Conservation (phyloP, 116 monocot species). For the Dioscorea cayenensis region DNA sequence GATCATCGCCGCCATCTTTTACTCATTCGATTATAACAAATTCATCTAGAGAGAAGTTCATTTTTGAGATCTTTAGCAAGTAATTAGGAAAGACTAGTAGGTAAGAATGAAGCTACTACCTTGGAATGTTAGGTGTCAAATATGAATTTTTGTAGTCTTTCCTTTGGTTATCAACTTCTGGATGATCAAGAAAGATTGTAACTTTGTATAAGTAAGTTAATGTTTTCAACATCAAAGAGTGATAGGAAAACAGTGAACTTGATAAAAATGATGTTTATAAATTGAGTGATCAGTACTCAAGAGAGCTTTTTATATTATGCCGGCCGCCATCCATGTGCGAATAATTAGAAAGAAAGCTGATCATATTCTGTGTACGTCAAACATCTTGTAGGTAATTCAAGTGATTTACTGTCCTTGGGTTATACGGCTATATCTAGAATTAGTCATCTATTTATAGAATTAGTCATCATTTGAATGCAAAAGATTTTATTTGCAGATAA, state of each 20-base stretch:
- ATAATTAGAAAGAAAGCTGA: not conserved
- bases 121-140: not conserved
- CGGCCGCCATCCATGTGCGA: not conserved
- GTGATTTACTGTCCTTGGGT: too few species aligned
- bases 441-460: too few species aligned
- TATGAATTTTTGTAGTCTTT: not conserved
- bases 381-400: too few species aligned
- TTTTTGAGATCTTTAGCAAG: not conserved
- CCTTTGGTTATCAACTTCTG: not conserved
- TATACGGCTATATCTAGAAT: too few species aligned
- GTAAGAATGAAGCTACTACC: not conserved
- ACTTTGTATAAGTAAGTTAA: not conserved
- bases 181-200: not conserved
- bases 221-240: not conserved
- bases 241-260: not conserved
- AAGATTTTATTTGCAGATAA: too few species aligned
- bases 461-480: too few species aligned
- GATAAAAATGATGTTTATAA: not conserved
- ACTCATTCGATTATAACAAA: not conserved
- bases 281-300: not conserved
- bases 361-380: too few species aligned
- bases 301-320: not conserved
- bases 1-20: not conserved
- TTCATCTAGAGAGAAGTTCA: not conserved
- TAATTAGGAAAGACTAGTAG: not conserved